Base-by-base conservation (phyloP, 257 asterid genomes). In the Primulina eburnea region DNA sequence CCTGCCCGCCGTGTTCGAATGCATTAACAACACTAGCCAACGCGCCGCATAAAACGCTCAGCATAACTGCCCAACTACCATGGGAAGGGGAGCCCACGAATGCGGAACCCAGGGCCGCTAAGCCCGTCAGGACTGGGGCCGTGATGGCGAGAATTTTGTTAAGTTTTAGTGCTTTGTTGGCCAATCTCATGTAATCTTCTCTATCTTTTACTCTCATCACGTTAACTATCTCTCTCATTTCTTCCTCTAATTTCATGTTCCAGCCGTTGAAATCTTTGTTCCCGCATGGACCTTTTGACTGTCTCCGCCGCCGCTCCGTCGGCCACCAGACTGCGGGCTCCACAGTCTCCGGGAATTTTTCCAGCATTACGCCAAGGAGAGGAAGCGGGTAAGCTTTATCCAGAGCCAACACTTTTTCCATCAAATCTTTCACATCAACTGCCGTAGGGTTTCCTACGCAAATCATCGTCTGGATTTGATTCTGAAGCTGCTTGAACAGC, bases 271-370 rank as follows among this genome's bases (percentile, higher is more conserved):
- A 10, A 5, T 67, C 37, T 12, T 37, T 57, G 8, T 55, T 18
- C 34, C 9, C 7, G 5, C 3, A 57, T 9, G 0, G 8, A 2
- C 17, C 59, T 30, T 53, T 72, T 1, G 28, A 6, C 26, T 62
- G 40, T 60, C 32, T 10, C 7, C 52, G 53, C 21, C 53, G 62
- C 11, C 67, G 77, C 65, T 76, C 47, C 7, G 57, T 16, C 21
- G 85, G 85, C 88, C 88, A 83, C 84, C 82, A 73, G 6, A 75
- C 77, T 0, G 82, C 81, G 1, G 84, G 84, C 14, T 75, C 75
- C 0, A 79, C 30, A 0, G 20, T 30, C 1, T 68, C 61, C 0
- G 84, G 84, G 72, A 82, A 77, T 32, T 77, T 82, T 8, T 75
- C 77, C 5, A 80, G 77, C 84, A 79, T 80, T 37, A 30, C 77